These are phyloP conservation scores for Thelonectria discophora DNA, from an alignment of 2,329 filamentous ascomycete species.

Conservation along the genomic window DNA sequence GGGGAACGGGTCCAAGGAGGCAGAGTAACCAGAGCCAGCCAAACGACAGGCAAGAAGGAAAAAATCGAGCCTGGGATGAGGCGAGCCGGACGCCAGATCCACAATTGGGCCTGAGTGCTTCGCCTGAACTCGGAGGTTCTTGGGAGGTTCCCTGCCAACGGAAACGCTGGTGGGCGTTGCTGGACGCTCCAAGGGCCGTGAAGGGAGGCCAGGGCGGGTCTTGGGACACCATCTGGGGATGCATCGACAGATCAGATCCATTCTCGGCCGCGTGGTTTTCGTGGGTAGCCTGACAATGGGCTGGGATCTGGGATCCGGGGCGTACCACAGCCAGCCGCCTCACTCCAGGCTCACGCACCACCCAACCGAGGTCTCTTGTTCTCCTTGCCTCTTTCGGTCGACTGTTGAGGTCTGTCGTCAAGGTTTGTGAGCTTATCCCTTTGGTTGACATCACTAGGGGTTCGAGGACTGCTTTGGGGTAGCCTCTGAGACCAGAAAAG, in stretches of 20 bases:
- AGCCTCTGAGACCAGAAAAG: conserved; percentile 8
- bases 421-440: conserved; percentile 14
- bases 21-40: conserved; percentile 25
- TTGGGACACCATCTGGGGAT: conserved; percentile 40
- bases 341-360: conserved; percentile 29
- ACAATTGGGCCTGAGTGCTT: conserved; percentile 52
- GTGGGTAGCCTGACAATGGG: conserved; percentile 35
- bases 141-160: conserved; percentile 39
- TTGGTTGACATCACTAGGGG: conserved; percentile 11
- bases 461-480: conserved; percentile 5
- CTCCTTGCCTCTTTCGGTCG: conserved; percentile 9
- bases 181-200: conserved; percentile 28
- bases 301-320: conserved; percentile 34
- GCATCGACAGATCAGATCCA: conserved; percentile 44
- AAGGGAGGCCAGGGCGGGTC: conserved; percentile 32
- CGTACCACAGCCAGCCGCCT: conserved; percentile 35
- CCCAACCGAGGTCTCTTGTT: conserved; percentile 13
- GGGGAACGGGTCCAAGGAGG: conserved; percentile 23
- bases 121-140: conserved; percentile 34
- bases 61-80: conserved; percentile 37
- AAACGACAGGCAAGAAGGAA: conserved; percentile 26
- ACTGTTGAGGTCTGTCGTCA: conserved; percentile 18
- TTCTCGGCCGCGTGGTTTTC: conserved; percentile 42
- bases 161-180: conserved; percentile 27
- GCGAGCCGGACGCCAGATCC: conserved; percentile 38